Evolutionary conservation across 176 grass and related monocot species (phyloP).

Genomic region (Carex littledalei): DNA sequence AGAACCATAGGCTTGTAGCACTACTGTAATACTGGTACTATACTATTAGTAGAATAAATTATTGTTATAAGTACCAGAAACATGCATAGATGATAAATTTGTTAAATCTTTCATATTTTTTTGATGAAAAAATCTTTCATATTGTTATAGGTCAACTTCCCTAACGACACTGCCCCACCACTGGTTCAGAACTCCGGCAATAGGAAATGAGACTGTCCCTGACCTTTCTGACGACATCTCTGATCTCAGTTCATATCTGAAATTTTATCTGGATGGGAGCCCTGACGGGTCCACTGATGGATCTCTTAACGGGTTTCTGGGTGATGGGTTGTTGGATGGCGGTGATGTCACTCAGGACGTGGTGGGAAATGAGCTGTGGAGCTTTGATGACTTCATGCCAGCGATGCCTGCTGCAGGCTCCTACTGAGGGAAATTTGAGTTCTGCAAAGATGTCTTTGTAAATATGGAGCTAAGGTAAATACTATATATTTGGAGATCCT

Average conservation of each 20-base stretch:
- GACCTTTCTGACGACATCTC: slow-evolving; percentile 18
- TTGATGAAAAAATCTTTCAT: no score
- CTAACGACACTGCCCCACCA: no score
- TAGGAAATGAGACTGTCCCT: not conserved
- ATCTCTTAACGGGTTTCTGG: not conserved
- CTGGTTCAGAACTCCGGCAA: no score
- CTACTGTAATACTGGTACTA: no score
- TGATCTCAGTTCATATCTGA: slow-evolving; percentile 24
- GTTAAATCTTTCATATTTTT: no score
- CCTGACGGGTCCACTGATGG: slow-evolving; percentile 13
- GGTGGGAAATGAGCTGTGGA: slow-evolving; percentile 17
- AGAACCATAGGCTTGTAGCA: no score
- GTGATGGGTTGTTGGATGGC: slow-evolving; percentile 5
- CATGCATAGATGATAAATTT: no score
- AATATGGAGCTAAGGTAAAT: slow-evolving; percentile 13
- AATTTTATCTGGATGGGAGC: slow-evolving; percentile 28
- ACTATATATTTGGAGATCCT: not conserved
- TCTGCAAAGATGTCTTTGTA: slow-evolving; percentile 1
- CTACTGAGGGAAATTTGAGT: not conserved
- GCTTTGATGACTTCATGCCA: slow-evolving; percentile 29
- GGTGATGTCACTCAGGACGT: slow-evolving; percentile 28
- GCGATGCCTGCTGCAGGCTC: not conserved
- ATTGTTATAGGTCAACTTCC: no score
- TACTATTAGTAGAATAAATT: no score
- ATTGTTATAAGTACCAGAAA: no score